These are phyloP conservation scores for Ajuga chamaepitys DNA, from an alignment of 257 asterid species.

Conservation along the genomic window DNA sequence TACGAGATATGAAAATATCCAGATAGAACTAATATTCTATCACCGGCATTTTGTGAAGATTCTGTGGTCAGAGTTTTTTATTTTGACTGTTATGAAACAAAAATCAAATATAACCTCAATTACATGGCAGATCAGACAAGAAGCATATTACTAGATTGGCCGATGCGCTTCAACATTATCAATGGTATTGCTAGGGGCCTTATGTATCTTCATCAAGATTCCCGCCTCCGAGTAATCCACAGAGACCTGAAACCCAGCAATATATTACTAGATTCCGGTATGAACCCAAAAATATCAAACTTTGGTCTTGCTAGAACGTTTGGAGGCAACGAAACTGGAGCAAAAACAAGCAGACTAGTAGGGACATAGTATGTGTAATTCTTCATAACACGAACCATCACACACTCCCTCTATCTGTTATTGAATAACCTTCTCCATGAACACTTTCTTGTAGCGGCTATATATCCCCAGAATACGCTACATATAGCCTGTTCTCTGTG, in stretches of 20 bases:
- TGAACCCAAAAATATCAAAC: slow-evolving; percentile 30
- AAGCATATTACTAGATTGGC: slow-evolving; percentile 13
- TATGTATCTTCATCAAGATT: slow-evolving; percentile 38
- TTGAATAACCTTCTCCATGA: neutral
- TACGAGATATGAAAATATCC: too few species aligned
- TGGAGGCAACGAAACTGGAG: slow-evolving; percentile 17
- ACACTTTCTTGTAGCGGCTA: slow-evolving; percentile 23
- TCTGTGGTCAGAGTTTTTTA: too few species aligned
- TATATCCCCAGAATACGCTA: slow-evolving; percentile 41
- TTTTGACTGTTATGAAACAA: too few species aligned
- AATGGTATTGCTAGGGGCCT: slow-evolving; percentile 31
- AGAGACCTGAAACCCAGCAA: slow-evolving; percentile 37
- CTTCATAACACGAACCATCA: neutral
- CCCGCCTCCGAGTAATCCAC: slow-evolving; percentile 27
- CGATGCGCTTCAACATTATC: slow-evolving; percentile 13
- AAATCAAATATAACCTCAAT: neutral
- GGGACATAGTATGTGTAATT: slow-evolving; percentile 26
- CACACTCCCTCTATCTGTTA: neutral
- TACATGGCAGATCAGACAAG: neutral
- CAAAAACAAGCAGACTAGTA: slow-evolving; percentile 13
- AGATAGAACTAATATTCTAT: too few species aligned
- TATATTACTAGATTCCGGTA: slow-evolving; percentile 20
- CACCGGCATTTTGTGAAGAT: too few species aligned
- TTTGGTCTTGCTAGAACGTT: slow-evolving; percentile 25
- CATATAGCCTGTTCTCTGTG: slow-evolving; percentile 23